phyloP scores from a whole-genome alignment of 2,329 filamentous ascomycete species.

The Alternaria longipes region DNA sequence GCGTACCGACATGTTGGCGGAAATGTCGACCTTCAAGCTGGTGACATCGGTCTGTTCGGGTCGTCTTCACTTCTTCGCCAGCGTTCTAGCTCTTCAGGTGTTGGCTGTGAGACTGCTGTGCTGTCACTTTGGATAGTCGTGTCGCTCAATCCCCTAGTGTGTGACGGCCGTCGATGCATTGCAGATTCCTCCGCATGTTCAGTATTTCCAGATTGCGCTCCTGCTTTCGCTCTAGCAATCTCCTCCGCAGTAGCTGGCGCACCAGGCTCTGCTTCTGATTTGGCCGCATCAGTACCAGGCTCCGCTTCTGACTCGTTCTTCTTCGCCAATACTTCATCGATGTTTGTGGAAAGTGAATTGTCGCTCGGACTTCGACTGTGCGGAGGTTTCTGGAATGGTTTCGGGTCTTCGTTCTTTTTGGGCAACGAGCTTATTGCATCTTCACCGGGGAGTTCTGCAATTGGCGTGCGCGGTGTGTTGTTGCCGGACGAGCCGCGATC shows the following conservation, averaged over 20 bases:
- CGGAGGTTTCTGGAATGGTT: constrained; percentile 22
- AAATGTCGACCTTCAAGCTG: constrained; percentile 7
- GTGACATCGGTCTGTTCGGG: constrained; percentile 25
- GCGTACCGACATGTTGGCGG: no score
- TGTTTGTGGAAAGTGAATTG: constrained; percentile 35
- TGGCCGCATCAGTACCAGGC: background rate
- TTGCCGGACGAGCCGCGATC: constrained; percentile 37
- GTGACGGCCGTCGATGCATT: constrained; percentile 40
- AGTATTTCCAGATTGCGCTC: background rate
- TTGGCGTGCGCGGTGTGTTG: constrained; percentile 36
- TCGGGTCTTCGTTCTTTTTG: constrained; percentile 27
- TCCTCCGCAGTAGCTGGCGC: constrained; percentile 5
- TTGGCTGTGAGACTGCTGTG: constrained; percentile 48
- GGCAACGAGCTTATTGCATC: constrained; percentile 30
- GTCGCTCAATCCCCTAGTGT: constrained; percentile 44
- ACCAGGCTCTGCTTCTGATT: background rate
- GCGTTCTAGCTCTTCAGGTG: constrained; percentile 42
- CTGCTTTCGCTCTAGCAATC: background rate
- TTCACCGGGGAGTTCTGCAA: constrained; percentile 46
- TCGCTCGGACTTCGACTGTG: constrained; percentile 42
- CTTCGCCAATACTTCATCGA: constrained; percentile 38
- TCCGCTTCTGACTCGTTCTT: constrained; percentile 10
- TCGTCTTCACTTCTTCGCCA: constrained; percentile 32
- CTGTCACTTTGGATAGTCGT: constrained; percentile 44
- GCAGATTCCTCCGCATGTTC: constrained; percentile 1